A percentile compares a stretch with the other conserved stretches of the same genome.
Conservation (phyloP, 257 asterid species). For the Parsonsia alboflavescens region DNA sequence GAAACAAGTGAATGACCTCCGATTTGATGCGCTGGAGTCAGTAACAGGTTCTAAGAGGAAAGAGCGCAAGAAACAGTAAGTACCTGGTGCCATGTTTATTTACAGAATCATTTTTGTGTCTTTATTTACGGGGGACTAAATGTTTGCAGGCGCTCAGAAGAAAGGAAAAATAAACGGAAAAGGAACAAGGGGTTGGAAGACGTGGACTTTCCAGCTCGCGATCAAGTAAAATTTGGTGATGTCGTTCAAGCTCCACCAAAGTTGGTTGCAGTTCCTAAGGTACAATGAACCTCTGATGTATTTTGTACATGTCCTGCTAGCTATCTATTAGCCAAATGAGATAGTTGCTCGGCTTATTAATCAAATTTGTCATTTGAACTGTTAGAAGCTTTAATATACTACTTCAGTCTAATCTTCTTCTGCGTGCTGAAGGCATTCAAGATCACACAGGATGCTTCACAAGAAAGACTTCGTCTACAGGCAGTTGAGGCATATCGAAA, state of each 20-base stretch:
- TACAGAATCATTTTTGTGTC: no score
- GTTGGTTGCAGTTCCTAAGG: constrained; percentile 76
- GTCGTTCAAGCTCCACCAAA: constrained; percentile 89
- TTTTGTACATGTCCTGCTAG: not conserved
- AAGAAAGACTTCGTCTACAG: constrained; percentile 80
- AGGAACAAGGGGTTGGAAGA: constrained; percentile 34
- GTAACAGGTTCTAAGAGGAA: constrained; percentile 49
- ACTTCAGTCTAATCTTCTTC: not conserved
- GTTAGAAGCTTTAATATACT: not conserved
- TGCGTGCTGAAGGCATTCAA: constrained; percentile 30
- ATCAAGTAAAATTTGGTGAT: constrained; percentile 75
- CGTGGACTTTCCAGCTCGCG: constrained; percentile 50
- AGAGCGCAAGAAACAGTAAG: constrained; percentile 88
- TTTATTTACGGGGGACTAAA: not conserved
- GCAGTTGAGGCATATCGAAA: constrained; percentile 79
- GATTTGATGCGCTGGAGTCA: constrained; percentile 47
- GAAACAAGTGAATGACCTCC: constrained; percentile 62
- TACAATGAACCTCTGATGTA: constrained; percentile 7
- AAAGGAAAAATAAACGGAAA: constrained; percentile 67
- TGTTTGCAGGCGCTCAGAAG: constrained; percentile 56
- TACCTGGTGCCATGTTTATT: not conserved
- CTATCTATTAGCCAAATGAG: not conserved
- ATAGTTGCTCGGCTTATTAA: not conserved
- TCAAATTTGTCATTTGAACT: not conserved
- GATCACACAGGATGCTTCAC: constrained; percentile 54